A percentile compares a stretch with the other conserved stretches of the same genome.
Conservation (phyloP, 768 basidiomycete genomes). For the Mycena kentingensis region DNA sequence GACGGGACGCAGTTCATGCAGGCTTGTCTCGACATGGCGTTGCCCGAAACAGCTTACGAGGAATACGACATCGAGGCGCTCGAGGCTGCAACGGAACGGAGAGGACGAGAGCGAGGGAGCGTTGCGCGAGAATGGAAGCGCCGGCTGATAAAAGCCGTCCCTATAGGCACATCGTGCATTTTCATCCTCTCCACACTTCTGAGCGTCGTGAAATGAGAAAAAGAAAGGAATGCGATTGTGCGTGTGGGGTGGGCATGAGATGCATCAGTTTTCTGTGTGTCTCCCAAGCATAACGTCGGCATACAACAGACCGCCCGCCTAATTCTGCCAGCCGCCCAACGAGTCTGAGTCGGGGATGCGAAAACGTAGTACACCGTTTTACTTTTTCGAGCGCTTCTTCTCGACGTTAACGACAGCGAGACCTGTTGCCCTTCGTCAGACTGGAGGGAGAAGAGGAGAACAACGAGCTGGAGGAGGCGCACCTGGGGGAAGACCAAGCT, state of each 20-base stretch:
- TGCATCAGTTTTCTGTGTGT: constrained; percentile 34
- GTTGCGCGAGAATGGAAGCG: no score
- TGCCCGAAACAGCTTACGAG: constrained; percentile 16
- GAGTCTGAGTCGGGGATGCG: no score
- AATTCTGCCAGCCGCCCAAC: no score
- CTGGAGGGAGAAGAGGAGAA: neutral
- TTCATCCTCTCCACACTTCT: constrained; percentile 24
- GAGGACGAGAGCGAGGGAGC: constrained; percentile 14
- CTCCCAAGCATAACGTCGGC: constrained; percentile 28
- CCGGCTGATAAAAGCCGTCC: constrained; percentile 17
- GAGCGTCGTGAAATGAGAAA: constrained; percentile 24
- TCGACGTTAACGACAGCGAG: constrained; percentile 73
- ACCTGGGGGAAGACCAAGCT: constrained; percentile 95
- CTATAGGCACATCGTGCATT: constrained; percentile 25
- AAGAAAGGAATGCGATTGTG: constrained; percentile 31
- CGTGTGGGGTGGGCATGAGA: constrained; percentile 33
- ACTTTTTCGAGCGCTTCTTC: constrained; percentile 75
- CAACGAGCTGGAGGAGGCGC: constrained; percentile 32
- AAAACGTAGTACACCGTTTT: constrained; percentile 30
- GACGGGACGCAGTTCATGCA: constrained; percentile 69
- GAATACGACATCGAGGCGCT: constrained; percentile 38
- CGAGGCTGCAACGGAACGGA: constrained; percentile 20
- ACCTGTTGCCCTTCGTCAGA: constrained; percentile 42
- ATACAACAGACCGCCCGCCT: constrained; percentile 24
- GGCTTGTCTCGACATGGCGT: constrained; percentile 25